Percentiles rank a stretch among this genome's conserved stretches.
phyloP scores from a whole-genome alignment of 2,329 filamentous ascomycete genomes.

The Colletotrichum sp. region DNA sequence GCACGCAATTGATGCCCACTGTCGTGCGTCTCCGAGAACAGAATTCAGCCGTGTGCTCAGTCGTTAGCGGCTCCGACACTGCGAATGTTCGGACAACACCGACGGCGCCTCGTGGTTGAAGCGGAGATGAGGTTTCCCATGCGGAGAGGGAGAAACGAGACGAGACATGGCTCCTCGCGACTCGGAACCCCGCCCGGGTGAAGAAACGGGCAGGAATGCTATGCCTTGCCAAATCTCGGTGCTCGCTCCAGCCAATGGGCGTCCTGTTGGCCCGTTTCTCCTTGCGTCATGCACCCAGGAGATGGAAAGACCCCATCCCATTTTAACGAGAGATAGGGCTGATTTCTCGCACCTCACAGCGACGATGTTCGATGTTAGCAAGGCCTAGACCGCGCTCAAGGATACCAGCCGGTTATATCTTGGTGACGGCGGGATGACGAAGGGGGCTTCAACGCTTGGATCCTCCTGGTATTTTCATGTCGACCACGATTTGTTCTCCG shows the following conservation, averaged over 20 bases:
- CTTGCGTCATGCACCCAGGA: neutral
- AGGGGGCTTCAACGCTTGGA: neutral
- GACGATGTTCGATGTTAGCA: neutral
- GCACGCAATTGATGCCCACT: neutral
- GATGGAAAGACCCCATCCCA: neutral
- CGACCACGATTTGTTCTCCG: neutral
- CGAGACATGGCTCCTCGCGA: neutral
- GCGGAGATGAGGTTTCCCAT: neutral
- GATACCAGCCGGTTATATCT: neutral
- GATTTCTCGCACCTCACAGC: neutral
- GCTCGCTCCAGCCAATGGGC: neutral
- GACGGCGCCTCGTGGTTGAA: neutral
- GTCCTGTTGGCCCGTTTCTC: neutral
- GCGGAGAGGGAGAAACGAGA: neutral
- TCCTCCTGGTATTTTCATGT: neutral
- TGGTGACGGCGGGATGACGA: neutral
- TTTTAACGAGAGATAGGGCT: neutral
- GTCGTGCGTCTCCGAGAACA: neutral
- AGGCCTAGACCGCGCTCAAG: neutral
- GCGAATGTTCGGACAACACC: neutral
- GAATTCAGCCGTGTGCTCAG: neutral
- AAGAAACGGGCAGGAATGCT: neutral
- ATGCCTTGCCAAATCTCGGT: neutral
- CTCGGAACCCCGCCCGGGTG: neutral
- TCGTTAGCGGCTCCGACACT: neutral